Conservation (phyloP, 2,329 filamentous ascomycete genomes). For the Penicillium concentricum region DNA sequence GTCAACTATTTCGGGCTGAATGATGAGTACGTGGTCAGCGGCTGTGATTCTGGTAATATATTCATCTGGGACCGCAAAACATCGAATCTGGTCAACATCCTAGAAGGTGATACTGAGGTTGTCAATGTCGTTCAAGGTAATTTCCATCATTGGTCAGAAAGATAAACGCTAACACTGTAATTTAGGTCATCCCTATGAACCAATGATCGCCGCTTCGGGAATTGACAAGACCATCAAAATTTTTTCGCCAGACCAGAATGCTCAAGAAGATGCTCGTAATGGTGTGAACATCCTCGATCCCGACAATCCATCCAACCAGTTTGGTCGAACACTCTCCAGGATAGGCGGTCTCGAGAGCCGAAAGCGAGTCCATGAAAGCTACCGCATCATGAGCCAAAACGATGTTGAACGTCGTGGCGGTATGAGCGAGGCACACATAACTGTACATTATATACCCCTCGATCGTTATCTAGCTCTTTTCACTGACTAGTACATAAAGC, state of each 20-base stretch:
- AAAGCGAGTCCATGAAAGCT: constrained; percentile 59
- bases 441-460: constrained; percentile 40
- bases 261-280: constrained; percentile 56
- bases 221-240: constrained; percentile 70
- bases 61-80: constrained; percentile 70
- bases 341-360: constrained; percentile 54
- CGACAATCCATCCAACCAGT: constrained; percentile 39
- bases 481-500: constrained; percentile 34
- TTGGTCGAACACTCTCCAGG: constrained; percentile 26
- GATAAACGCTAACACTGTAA: constrained; percentile 11
- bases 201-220: constrained; percentile 63
- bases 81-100: constrained; percentile 60
- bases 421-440: constrained; percentile 58
- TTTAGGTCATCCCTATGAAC: constrained; percentile 64
- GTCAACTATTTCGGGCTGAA: constrained; percentile 67
- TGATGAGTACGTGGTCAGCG: constrained; percentile 68
- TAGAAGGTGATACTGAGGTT: constrained; percentile 67
- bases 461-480: too few relatives aligned
- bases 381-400: constrained; percentile 63
- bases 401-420: constrained; percentile 60
- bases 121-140: constrained; percentile 66
- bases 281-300: constrained; percentile 59
- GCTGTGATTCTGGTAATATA: constrained; percentile 64
- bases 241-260: constrained; percentile 60
- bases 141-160: neutral